Evolutionary conservation across 1,284 basidiomycete genomes (phyloP).

Genomic region (Coniophora puteana): DNA sequence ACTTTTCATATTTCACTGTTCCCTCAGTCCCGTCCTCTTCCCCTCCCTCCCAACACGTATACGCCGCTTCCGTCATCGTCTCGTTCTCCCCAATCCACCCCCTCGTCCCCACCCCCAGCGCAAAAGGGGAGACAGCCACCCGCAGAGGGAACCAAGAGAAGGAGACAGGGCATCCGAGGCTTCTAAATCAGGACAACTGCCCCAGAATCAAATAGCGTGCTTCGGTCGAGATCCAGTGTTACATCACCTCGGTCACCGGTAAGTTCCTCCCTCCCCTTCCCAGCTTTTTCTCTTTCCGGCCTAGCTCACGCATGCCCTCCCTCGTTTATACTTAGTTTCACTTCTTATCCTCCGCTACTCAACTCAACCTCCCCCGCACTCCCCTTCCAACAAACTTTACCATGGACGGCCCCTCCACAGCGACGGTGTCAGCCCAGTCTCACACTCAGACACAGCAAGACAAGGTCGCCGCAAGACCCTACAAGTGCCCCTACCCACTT

Average conservation of each 20-base stretch:
- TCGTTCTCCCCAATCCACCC: too few species aligned
- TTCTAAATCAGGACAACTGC: constrained; percentile 19
- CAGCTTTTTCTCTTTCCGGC: neutral
- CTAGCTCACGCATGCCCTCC: neutral
- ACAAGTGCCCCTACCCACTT: constrained; percentile 93
- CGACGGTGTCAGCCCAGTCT: constrained; percentile 22
- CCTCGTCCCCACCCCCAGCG: too few species aligned
- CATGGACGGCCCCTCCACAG: constrained; percentile 4
- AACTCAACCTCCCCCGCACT: constrained; percentile 14
- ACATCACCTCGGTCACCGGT: too few species aligned
- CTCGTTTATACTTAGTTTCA: constrained; percentile 14
- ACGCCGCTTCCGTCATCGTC: too few species aligned
- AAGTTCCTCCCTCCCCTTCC: too few species aligned
- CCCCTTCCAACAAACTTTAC: too few species aligned
- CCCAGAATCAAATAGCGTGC: constrained; percentile 16
- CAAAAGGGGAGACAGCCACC: neutral
- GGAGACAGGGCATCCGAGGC: too few species aligned
- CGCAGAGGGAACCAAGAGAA: neutral
- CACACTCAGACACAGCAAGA: constrained; percentile 29
- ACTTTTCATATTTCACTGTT: constrained; percentile 19
- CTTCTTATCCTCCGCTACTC: constrained; percentile 24
- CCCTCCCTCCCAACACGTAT: too few species aligned
- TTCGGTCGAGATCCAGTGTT: constrained; percentile 8
- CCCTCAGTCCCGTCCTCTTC: constrained; percentile 12
- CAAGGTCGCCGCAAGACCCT: constrained; percentile 72